Percentiles rank a stretch among this genome's conserved stretches.
Evolutionary conservation across 2,329 filamentous ascomycete species (phyloP).

Genomic region (Metarhizium robertsii): DNA sequence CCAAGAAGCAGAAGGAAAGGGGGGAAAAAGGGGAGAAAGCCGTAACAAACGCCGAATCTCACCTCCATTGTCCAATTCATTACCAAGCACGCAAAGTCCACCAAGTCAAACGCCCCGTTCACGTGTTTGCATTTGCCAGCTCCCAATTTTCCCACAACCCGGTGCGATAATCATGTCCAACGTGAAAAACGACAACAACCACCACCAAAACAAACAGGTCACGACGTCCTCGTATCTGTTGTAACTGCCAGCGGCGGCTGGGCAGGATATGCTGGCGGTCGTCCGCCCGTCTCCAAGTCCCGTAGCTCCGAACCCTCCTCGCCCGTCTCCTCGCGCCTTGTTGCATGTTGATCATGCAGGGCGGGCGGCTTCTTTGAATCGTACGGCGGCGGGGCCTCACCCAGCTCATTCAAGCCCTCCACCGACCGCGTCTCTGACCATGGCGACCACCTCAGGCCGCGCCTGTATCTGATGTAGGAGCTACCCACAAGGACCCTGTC

Average conservation of each 20-base stretch:
- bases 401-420: slow-evolving; percentile 54
- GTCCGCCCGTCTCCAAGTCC: slow-evolving; percentile 16
- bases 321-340: not conserved
- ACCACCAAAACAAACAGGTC: not conserved
- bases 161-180: not conserved
- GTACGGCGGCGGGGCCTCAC: slow-evolving; percentile 58
- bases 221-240: slow-evolving; percentile 7
- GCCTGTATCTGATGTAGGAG: slow-evolving; percentile 3
- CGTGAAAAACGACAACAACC: not conserved
- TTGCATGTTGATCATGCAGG: not conserved
- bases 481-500: slow-evolving; percentile 1
- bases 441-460: slow-evolving; percentile 15
- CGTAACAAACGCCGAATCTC: not conserved
- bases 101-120: not conserved
- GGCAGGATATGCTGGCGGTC: slow-evolving; percentile 20
- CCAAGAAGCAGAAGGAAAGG: too few species aligned
- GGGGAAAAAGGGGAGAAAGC: too few species aligned
- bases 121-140: not conserved
- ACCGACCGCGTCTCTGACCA: slow-evolving; percentile 17
- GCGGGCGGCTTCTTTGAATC: slow-evolving; percentile 21
- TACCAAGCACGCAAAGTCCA: not conserved
- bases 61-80: not conserved
- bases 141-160: not conserved
- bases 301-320: slow-evolving; percentile 12
- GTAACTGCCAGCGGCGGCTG: slow-evolving; percentile 16